Evolutionary conservation across 139 green algal species (phyloP), one percentile per base, ranked within the genome.

Genomic region (Chlorella sp.): DNA sequence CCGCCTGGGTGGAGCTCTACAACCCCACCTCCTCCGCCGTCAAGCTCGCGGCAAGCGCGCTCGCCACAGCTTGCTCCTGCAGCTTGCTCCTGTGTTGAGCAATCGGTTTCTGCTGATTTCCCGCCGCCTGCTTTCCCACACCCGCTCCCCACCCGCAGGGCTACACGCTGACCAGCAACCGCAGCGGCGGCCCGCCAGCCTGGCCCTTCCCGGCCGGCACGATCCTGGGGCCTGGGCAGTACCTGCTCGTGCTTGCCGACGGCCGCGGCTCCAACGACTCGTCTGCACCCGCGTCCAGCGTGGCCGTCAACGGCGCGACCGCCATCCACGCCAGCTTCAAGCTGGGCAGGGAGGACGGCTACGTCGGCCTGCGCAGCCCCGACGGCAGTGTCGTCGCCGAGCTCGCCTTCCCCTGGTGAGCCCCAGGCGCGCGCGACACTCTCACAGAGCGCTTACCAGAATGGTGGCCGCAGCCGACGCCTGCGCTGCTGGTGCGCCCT

Each of bases 1-100:
- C 72, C 8, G 73, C 73, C 50, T 87, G 80, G 80, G 53, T 87
- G 46, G 82, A 87, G 73, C 73, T 87, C 23, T 59, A 48, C 58
- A 87, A 87, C 50, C 43, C n/a, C 11, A 61, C 72, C 25, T 38
- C 40, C 5, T 43, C 31, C 0, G 12, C 70, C 17, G 81, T 84
- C 27, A 64, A 50, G n/a, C 58, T 83, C 21, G 51, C 65, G 71
- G 77, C 80, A 60, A 6, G 48, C 46, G 53, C 53, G 53, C 7
- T 23, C 9, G 53, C 35, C 14, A 12, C 9, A 15, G 36, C 14
- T 15, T 45, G 8, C 33, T 12, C 14, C 55, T 62, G 2, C 27
- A 14, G 27, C n/a, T n/a, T 53, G 43, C 12, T 14, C 31, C 4
- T 19, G 25, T 15, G 46, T 21, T 65, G 46, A 46, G 40, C 48